Evolutionary conservation across 345 rosid species (phyloP), one percentile per base, ranked within the genome.

Genomic region (Dipteronia sinensis): DNA sequence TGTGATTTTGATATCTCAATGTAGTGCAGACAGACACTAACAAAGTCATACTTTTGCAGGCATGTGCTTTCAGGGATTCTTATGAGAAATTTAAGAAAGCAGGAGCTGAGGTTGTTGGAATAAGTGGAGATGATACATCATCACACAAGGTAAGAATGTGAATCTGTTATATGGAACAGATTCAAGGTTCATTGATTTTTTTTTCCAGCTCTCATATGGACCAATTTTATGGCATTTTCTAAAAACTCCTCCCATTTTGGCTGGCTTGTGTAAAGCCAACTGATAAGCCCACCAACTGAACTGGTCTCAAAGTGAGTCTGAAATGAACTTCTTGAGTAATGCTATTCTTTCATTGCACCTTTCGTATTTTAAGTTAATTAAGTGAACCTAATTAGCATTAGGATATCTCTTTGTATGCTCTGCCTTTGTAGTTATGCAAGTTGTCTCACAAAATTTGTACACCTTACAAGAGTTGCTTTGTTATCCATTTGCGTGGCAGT

Each of bases 51-150:
- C 64, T 34, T 72, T 62, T 80, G 75, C 86, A 92, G 97, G 97
- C 97, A 12, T 92, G 97, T 87, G 93, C 97, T 75, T 92, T 92
- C 72, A 86, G 97, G 76, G 97, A 92, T 78, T 92, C 97, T 29
- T 95, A 95, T 29, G 99, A 95, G 88, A 95, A 95, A 85, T 95
- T 95, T 81, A 95, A 93, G 90, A 95, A 91, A 79, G 99, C 99
- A 6, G 99, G 99, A 49, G 99, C 99, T 51, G 90, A 88, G 83
- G 99, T 95, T 65, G 81, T 95, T 79, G 99, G 99, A 31, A 91
- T 95, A 20, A 92, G 98, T 64, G 97, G 95, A 17, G 98, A 94
- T 72, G 97, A 90, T 81, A 17, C 98, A 23, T 74, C 93, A 12
- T 94, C 98, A n/a, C 98, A 94, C 87, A 91, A 87, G 94, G 98